Base-by-base conservation (phyloP, 2,329 filamentous ascomycete species). In the Venturia effusa region DNA sequence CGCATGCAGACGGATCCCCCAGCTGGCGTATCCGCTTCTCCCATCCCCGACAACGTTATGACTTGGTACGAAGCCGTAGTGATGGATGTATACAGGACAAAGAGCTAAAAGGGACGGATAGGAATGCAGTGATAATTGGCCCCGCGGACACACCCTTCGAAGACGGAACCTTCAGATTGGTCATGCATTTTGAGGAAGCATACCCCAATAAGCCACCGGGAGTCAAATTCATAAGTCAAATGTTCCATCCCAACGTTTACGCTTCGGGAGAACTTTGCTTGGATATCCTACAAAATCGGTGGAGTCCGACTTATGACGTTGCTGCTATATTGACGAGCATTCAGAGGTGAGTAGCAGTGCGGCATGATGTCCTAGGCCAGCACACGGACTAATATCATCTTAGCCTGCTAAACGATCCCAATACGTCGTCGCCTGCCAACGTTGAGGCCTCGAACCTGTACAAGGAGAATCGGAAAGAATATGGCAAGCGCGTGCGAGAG, bases 201-300 rank as follows among this genome's bases (percentile, higher is more conserved):
- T 99, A 99, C 71, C 94, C 94, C 37, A 99, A 97, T 79, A 97
- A 97, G 76, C 94, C 94, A 5, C 94, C 94, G 0, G 89, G 92
- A 40, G 94, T 97, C 78, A 97, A 97, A 74, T 99, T 99, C 75
- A 96, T 99, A 75, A 96, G 90, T 76, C 87, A 94, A 75, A 99
- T 99, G 94, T 99, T 99, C 77, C 94, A 99, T 71, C 94, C 94
- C 22, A 99, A 99, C 73, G 94, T 99, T 64, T 99, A 99, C 74
- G 92, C 90, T 62, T 97, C 92, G 0, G 94, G 94, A 66, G 94
- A 99, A 79, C 83, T 99, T 61, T 99, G 94, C 73, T 79, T 99
- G 68, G 94, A 99, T 73, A 99, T 99, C 69, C 77, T 99, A 65
- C 94, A 99, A 77, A 99, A 99, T 74, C 83, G 94, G 69, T 99